Conservation (phyloP, 2,329 filamentous ascomycete genomes). For the Paraconiothyrium sp. region DNA sequence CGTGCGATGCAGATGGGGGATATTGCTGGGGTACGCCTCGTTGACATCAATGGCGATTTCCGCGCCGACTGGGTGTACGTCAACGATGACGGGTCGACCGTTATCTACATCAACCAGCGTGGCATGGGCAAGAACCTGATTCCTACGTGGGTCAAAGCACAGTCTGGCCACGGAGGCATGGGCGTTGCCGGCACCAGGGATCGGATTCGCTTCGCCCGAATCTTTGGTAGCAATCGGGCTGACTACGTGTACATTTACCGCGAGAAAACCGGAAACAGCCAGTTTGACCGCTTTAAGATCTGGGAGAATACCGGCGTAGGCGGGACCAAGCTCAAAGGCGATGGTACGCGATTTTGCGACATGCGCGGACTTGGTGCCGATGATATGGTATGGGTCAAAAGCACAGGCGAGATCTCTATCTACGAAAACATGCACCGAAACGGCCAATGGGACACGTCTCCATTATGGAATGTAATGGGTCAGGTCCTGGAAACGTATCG, state of each 20-base stretch:
- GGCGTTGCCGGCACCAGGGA: neutral
- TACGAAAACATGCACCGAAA: neutral
- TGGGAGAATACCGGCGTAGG: neutral
- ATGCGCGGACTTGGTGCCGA: neutral
- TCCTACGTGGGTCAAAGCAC: neutral
- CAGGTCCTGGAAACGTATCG: neutral
- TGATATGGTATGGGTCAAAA: neutral
- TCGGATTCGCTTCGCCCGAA: neutral
- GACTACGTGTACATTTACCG: neutral
- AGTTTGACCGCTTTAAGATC: neutral
- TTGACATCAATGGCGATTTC: neutral
- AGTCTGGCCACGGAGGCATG: conserved; percentile 3
- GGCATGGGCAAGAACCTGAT: conserved; percentile 1
- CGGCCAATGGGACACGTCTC: neutral
- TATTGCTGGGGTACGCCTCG: neutral
- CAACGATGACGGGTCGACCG: neutral
- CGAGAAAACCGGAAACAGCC: too few species aligned
- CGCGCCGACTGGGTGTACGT: conserved; percentile 1
- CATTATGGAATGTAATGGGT: neutral
- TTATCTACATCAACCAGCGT: neutral
- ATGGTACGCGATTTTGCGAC: conserved; percentile 1
- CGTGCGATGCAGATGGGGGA: neutral
- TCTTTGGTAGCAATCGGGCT: neutral
- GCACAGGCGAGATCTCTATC: neutral
- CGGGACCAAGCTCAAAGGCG: neutral